These are phyloP conservation scores for Inga laurina DNA, from an alignment of 306 rosid species.

Conservation along the genomic window DNA sequence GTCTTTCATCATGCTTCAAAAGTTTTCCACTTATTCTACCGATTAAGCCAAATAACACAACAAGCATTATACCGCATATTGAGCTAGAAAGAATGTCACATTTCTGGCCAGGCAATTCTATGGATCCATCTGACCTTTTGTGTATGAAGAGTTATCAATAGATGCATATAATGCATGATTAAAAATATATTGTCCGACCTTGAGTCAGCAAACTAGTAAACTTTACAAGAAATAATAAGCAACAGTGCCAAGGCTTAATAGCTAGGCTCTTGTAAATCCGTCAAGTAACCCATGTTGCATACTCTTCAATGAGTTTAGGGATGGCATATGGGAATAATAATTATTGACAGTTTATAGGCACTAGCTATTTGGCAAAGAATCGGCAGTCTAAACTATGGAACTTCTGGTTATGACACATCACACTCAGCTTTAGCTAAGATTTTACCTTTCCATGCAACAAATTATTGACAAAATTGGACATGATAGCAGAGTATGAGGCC, in stretches of 20 bases:
- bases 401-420: constrained; percentile 25
- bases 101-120: constrained; percentile 5
- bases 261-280: constrained; percentile 20
- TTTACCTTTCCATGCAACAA: constrained; percentile 55
- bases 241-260: constrained; percentile 1
- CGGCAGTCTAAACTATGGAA: constrained; percentile 19
- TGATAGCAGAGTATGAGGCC: constrained; percentile 34
- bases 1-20: neutral
- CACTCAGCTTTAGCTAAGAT: constrained; percentile 27
- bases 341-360: constrained; percentile 7
- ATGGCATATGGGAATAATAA: constrained; percentile 8
- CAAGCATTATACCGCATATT: constrained; percentile 11
- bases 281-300: constrained; percentile 17
- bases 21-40: neutral
- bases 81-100: constrained; percentile 9
- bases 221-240: neutral
- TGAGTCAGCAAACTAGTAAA: constrained; percentile 7
- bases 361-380: constrained; percentile 2
- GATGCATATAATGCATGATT: constrained; percentile 18
- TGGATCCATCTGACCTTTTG: constrained; percentile 7
- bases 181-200: neutral
- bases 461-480: constrained; percentile 39
- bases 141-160: neutral
- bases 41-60: constrained; percentile 18
- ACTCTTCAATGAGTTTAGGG: constrained; percentile 13